Conservation (phyloP, 495 filamentous ascomycete genomes). For the Talaromyces proteolyticus region DNA sequence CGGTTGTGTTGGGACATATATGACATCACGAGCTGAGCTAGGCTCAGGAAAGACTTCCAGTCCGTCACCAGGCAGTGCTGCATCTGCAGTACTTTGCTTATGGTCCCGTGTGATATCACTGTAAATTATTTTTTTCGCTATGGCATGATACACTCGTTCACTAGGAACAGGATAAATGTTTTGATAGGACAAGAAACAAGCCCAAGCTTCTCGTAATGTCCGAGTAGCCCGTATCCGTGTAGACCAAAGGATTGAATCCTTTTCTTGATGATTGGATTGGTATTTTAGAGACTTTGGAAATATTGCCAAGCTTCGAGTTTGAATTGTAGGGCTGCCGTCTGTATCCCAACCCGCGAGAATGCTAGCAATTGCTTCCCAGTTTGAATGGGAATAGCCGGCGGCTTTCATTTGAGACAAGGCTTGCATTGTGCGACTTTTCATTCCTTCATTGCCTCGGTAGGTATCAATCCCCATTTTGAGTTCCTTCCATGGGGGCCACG, state of each 20-base stretch:
- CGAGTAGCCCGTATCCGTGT: conserved; percentile 60
- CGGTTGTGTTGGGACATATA: conserved; percentile 50
- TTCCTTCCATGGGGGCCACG: conserved; percentile 71
- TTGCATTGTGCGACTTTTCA: conserved; percentile 50
- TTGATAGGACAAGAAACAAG: conserved; percentile 54
- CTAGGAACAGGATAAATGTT: conserved; percentile 25
- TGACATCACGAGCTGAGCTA: conserved; percentile 48
- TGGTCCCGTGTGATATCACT: conserved; percentile 21
- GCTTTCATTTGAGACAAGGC: conserved; percentile 55
- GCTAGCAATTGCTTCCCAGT: conserved; percentile 51
- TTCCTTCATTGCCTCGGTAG: conserved; percentile 47
- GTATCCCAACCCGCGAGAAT: conserved; percentile 65
- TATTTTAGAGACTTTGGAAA: conserved; percentile 16
- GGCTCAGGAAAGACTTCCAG: conserved; percentile 52
- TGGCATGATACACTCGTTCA: conserved; percentile 46
- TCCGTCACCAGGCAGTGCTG: conserved; percentile 53
- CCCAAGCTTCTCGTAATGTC: conserved; percentile 68
- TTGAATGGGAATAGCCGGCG: conserved; percentile 50
- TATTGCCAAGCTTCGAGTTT: conserved; percentile 43
- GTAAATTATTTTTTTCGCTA: conserved; percentile 55
- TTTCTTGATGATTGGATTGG: conserved; percentile 6
- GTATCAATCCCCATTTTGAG: conserved; percentile 53
- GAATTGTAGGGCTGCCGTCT: conserved; percentile 64
- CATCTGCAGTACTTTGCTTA: conserved; percentile 14
- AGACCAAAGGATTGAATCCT: conserved; percentile 42